Evolutionary conservation across 2,329 filamentous ascomycete species (phyloP), one percentile per base, ranked within the genome.

Genomic region (Cyphellophora europaea): DNA sequence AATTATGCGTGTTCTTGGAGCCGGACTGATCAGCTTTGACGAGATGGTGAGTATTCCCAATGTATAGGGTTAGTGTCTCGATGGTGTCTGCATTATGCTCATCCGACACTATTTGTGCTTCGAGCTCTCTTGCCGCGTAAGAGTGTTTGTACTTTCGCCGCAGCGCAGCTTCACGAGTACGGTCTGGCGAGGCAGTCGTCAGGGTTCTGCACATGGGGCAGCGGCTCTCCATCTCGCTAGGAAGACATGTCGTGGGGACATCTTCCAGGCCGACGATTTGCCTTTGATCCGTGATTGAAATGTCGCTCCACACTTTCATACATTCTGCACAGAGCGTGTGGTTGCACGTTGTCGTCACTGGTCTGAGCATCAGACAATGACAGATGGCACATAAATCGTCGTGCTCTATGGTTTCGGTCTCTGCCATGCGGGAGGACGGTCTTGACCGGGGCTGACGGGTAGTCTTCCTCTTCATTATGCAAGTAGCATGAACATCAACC

Each of bases 331-430:
- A 49, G 11, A 45, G 36, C 5, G 38, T 44, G 27, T 49, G 44
- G 25, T 37, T 41, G 30, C 46, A 47, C 27, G 30, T 32, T 12
- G 46, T 47, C 14, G 31, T 37, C 14, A 47, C 44, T 2, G 46
- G 46, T n/a, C 33, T 35, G 27, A 43, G 41, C 18, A 49, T 35
- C 10, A 49, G 36, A n/a, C 41, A 33, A 30, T 41, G 33, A 35
- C 46, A 47, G 16, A 49, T 45, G 5, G 41, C 30, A 33, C 46
- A 47, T 10, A 45, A 36, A 32, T 49, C 44, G 35, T 49, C 46
- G 3, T 42, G 23, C 35, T 43, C 37, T 14, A 49, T 32, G 11
- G n/a, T 25, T n/a, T 25, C n/a, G n/a, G n/a, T n/a, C n/a, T n/a
- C n/a, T n/a, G n/a, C n/a, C n/a, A n/a, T n/a, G n/a, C n/a, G n/a